Evolutionary conservation across 768 basidiomycete species (phyloP), one percentile per base, ranked within the genome.

Genomic region (Rhizopogon vesiculosus): DNA sequence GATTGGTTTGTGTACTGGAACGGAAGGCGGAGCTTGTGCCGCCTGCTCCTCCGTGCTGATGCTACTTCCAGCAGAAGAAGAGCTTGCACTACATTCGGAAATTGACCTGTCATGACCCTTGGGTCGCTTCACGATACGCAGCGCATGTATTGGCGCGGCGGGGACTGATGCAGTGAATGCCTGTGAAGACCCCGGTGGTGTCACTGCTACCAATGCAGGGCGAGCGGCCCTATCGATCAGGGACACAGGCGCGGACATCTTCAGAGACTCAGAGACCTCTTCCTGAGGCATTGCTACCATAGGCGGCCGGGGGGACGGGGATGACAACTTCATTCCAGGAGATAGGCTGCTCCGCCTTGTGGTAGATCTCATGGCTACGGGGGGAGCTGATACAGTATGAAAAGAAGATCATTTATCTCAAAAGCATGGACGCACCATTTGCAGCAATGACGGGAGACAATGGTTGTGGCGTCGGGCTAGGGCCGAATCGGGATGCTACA

Each of bases 121-220:
- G 49, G 61, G 64, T 5, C 66, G 62, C 56, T 70, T 72, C 56
- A 64, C 53, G 29, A 68, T 66, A 10, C 68, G 63, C 12, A 68
- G 59, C 12, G 66, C 67, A 4, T 67, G 69, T 8, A 66, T 57
- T 5, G 64, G 58, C 4, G 59, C 57, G 10, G 65, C 58, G 1
- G 64, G 58, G 25, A 56, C 57, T 42, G 62, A 49, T 35, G 59
- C 52, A n/a, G 54, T 31, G 19, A 19, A 56, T 55, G 50, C 29
- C 28, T 40, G 55, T 13, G 29, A 45, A 43, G 33, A 15, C 19
- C 18, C 44, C 12, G 51, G 53, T 9, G 54, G 59, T n/a, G 48
- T 49, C 35, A 25, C 19, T 22, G 15, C 8, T 49, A 10, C 35
- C 12, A 10, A 3, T 25, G 15, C 2, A 22, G 19, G 35, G 10